Evolutionary conservation across 2,329 filamentous ascomycete genomes (phyloP), one percentile per base, ranked within the genome.

Genomic region (Chaetomiaceae sp.): DNA sequence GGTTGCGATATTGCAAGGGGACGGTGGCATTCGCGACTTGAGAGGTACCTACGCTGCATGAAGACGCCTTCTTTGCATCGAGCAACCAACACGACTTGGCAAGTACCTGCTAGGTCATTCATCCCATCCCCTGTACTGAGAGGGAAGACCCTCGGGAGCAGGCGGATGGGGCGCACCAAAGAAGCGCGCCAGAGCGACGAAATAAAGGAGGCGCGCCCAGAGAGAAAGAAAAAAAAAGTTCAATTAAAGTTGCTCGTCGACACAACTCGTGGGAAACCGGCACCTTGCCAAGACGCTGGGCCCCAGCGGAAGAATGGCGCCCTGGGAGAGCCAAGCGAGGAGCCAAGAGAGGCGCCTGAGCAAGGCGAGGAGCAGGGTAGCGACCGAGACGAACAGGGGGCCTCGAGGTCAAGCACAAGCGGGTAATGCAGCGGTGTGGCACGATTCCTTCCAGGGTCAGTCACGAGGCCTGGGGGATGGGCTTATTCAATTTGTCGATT

Each of bases 371-470:
- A 40, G 33, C 42, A 51, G 34, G 27, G 38, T n/a, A n/a, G n/a
- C 37, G 18, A 42, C 13, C 18, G 37, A 25, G 25, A 33, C n/a
- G n/a, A n/a, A 36, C 41, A 42, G 38, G 43, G 45, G n/a, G 32
- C 33, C 18, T 21, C 25, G 36, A 21, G n/a, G 23, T 16, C 36
- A 48, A 33, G 14, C 18, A 20, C 36, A 41, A 37, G 33, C 41
- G 33, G 48, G 20, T 32, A 45, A 51, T 56, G 56, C 54, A 40
- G 58, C 54, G 58, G 60, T 62, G 60, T 58, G 60, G 55, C 54
- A 58, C 48, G 34, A 45, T 49, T 38, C 10, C 14, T 10, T 21
- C 40, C 21, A 29, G n/a, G 41, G 42, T 46, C 30, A 42, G 58
- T 62, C 60, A 62, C 58, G 57, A 58, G 60, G 60, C 42, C 43